These are phyloP conservation scores for Fraxinus xanthoxyloides DNA, from an alignment of 305 asterid species.

Conservation along the genomic window DNA sequence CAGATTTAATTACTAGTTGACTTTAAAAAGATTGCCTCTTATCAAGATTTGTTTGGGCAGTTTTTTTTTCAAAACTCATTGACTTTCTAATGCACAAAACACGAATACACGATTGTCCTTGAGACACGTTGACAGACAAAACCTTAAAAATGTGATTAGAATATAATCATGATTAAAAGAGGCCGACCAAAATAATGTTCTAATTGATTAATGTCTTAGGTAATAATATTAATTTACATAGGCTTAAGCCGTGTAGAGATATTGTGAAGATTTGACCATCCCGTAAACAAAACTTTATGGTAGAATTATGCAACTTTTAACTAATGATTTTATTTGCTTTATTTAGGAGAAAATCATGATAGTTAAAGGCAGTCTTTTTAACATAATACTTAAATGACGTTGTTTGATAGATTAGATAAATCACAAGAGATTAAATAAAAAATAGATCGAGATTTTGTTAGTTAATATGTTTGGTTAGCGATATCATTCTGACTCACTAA, in stretches of 20 bases:
- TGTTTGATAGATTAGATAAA: neutral
- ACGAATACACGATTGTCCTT: constrained; percentile 4
- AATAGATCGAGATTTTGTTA: neutral
- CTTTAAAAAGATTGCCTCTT: neutral
- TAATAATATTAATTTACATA: neutral
- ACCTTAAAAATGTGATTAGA: neutral
- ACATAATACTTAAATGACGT: neutral
- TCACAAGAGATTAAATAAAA: neutral
- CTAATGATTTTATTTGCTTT: neutral
- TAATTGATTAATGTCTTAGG: neutral
- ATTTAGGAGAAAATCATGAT: neutral
- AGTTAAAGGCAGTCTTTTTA: neutral
- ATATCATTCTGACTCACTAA: too few species aligned
- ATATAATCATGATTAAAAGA: constrained; percentile 17
- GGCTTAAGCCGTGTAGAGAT: neutral
- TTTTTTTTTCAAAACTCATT: neutral
- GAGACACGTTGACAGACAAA: constrained; percentile 13
- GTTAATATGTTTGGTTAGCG: too few species aligned
- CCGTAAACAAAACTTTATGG: neutral
- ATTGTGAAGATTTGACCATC: neutral
- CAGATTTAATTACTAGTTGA: neutral
- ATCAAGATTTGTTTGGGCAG: neutral
- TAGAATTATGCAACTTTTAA: neutral
- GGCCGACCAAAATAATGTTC: neutral
- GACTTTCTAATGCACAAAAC: constrained; percentile 13